These are phyloP conservation scores for Aristolochia contorta DNA, from an alignment of 164 flowering plant species.

Conservation along the genomic window DNA sequence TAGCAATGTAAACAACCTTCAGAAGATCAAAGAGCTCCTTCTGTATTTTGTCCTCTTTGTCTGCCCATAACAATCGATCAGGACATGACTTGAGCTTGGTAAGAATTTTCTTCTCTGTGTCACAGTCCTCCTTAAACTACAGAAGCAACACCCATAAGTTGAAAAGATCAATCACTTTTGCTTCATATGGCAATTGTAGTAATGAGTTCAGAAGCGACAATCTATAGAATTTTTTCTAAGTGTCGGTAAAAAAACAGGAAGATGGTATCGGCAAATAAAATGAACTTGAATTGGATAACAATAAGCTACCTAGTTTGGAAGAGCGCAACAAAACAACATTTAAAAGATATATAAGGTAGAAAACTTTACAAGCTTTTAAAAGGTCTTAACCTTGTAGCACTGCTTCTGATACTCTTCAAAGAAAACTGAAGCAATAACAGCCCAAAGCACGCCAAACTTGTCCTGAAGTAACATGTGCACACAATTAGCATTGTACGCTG, in stretches of 20 bases:
- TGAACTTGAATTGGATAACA: too few relatives aligned
- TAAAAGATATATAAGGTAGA: background rate
- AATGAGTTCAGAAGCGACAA: background rate
- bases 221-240: too few relatives aligned
- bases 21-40: constrained; percentile 69
- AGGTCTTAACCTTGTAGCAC: constrained; percentile 59
- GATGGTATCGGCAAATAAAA: background rate
- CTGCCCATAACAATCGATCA: constrained; percentile 40
- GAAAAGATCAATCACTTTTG: too few relatives aligned
- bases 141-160: constrained; percentile 1
- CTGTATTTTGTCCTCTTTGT: constrained; percentile 48
- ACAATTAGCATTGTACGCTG: background rate
- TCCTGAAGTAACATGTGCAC: constrained; percentile 41
- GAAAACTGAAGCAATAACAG: constrained; percentile 62
- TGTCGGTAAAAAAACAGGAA: background rate
- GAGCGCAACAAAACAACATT: too few relatives aligned
- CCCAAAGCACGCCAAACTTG: constrained; percentile 75
- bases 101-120: constrained; percentile 83
- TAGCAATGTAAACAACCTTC: constrained; percentile 31
- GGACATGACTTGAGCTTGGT: constrained; percentile 52
- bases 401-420: constrained; percentile 59
- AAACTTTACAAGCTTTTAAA: background rate
- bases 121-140: constrained; percentile 88
- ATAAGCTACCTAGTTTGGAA: too few relatives aligned
- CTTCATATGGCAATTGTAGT: background rate